These are phyloP conservation scores for Podaxis pistillaris DNA, from an alignment of 768 basidiomycete species.

Conservation along the genomic window DNA sequence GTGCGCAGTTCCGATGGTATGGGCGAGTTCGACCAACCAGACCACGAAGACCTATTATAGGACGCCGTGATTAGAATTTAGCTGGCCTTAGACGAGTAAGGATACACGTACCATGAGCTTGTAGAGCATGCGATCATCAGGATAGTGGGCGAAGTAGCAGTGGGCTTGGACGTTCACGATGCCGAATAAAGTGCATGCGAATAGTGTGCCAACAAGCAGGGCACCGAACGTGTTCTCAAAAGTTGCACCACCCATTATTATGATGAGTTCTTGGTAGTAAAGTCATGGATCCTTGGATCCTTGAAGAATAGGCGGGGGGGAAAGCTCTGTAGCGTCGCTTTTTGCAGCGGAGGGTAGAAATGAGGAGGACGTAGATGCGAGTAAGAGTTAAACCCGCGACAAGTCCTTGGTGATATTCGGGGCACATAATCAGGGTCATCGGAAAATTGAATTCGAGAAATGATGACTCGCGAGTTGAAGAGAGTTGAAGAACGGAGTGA, in stretches of 20 bases:
- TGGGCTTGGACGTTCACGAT: slow-evolving; percentile 24
- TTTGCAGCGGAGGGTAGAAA: background rate
- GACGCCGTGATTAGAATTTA: slow-evolving; percentile 10
- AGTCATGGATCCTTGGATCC: no score
- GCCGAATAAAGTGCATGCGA: slow-evolving; percentile 26
- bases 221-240: slow-evolving; percentile 20
- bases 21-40: slow-evolving; percentile 28
- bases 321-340: no score
- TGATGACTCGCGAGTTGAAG: no score
- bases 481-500: no score
- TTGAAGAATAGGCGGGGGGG: no score
- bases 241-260: background rate
- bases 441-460: no score
- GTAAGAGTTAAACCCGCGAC: no score
- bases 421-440: no score
- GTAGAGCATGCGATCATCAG: slow-evolving; percentile 18
- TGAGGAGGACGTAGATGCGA: background rate
- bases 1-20: slow-evolving; percentile 26
- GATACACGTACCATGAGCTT: slow-evolving; percentile 20
- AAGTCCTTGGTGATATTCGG: no score
- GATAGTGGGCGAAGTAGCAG: slow-evolving; percentile 22
- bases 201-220: slow-evolving; percentile 21
- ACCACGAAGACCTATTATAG: background rate
- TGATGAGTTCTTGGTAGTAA: background rate
- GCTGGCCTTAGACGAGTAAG: slow-evolving; percentile 6